These are phyloP conservation scores for Euryodendron excelsum DNA, from an alignment of 148 eudicot species.

Conservation along the genomic window DNA sequence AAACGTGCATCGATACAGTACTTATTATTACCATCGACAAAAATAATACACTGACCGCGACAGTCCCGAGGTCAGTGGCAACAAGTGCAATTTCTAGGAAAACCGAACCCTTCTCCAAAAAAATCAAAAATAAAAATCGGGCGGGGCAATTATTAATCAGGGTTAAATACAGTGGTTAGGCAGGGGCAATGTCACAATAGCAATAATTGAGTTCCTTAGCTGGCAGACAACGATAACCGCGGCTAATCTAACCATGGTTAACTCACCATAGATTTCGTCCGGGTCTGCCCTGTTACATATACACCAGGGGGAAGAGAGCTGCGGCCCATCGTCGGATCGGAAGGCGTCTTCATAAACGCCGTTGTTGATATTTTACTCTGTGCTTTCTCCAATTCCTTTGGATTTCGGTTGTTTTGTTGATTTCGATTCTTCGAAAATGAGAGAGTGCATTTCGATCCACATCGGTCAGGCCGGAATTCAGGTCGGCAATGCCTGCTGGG, in stretches of 20 bases:
- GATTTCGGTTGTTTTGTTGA: background rate
- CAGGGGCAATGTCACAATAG: no score
- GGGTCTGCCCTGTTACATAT: background rate
- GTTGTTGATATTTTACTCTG: background rate
- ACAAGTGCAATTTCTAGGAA: no score
- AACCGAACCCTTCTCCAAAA: no score
- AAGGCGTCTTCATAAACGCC: constrained; percentile 50
- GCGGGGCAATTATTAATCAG: background rate
- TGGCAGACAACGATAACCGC: no score
- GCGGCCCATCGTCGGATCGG: constrained; percentile 1
- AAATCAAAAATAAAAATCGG: constrained; percentile 13
- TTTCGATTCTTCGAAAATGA: constrained; percentile 19
- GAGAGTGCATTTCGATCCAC: constrained; percentile 34
- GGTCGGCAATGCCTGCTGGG: constrained; percentile 38
- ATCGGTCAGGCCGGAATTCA: constrained; percentile 36
- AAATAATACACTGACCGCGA: no score
- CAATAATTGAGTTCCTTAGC: no score
- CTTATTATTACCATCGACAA: no score
- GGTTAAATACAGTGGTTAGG: background rate
- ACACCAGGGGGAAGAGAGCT: background rate
- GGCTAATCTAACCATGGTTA: constrained; percentile 16
- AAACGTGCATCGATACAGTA: no score
- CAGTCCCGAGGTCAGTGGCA: no score
- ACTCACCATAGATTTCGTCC: background rate
- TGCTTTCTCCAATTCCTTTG: background rate